Evolutionary conservation across 2,329 filamentous ascomycete species (phyloP).

Genomic region (Fonsecaea multimorphosa): DNA sequence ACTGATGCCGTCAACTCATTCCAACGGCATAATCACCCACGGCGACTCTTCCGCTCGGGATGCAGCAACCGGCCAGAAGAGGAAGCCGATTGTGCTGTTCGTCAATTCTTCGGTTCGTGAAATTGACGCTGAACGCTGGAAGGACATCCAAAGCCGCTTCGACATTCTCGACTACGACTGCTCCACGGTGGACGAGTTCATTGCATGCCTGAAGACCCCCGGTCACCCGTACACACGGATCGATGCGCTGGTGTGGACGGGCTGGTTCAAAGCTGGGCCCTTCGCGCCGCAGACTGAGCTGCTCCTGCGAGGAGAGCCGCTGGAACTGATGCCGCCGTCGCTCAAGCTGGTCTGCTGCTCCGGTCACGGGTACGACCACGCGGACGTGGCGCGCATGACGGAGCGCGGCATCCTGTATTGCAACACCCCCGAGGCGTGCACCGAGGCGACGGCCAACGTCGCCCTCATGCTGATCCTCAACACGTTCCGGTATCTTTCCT

Average conservation of each 20-base stretch:
- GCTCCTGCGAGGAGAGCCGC: conserved; percentile 30
- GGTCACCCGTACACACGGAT: conserved; percentile 42
- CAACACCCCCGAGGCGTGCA: conserved; percentile 15
- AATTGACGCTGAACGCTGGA: not conserved
- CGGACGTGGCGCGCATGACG: conserved; percentile 11
- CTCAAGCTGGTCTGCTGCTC: conserved; percentile 17
- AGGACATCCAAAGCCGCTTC: not conserved
- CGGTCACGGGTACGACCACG: conserved; percentile 18
- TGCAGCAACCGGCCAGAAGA: not conserved
- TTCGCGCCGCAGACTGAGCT: conserved; percentile 42
- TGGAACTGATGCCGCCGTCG: conserved; percentile 24
- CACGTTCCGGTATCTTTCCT: conserved; percentile 13
- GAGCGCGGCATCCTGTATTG: conserved; percentile 13
- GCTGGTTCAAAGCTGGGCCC: conserved; percentile 44
- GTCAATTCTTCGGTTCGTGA: not conserved
- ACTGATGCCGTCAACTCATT: too few relatives aligned
- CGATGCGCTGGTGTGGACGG: conserved; percentile 43
- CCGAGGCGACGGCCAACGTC: conserved; percentile 16
- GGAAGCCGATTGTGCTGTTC: not conserved
- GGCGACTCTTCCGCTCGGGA: not conserved
- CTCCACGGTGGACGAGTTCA: conserved; percentile 12
- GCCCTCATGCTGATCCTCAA: conserved; percentile 9
- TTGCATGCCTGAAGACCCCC: conserved; percentile 39
- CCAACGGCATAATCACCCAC: not conserved
- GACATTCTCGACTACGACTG: conserved; percentile 24